Percentiles rank a stretch among this genome's conserved stretches.
phyloP scores from a whole-genome alignment of 1,284 basidiomycete species.

The Naganishia albida region DNA sequence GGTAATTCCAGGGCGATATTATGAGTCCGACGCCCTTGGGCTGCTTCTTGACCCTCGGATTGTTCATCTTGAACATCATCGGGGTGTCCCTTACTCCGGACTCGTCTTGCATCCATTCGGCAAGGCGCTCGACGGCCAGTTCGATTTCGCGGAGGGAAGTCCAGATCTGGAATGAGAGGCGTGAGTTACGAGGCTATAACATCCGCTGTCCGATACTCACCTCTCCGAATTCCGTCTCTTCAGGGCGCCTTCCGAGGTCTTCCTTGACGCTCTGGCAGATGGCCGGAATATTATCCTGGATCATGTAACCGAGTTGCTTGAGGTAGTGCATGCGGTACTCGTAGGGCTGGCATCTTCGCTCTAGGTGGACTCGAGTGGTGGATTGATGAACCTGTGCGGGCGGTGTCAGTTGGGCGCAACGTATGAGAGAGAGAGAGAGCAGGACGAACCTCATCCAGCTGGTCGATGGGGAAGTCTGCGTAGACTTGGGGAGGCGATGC shows the following conservation, averaged over 20 bases:
- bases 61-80: constrained; percentile 45
- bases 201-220: neutral
- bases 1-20: constrained; percentile 59
- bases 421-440: neutral
- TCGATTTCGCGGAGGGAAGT: constrained; percentile 64
- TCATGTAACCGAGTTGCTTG: constrained; percentile 63
- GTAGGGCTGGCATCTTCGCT: constrained; percentile 40
- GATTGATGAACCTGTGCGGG: constrained; percentile 15
- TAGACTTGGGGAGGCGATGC: constrained; percentile 10
- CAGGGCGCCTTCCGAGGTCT: constrained; percentile 62
- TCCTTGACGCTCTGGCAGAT: constrained; percentile 59
- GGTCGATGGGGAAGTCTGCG: constrained; percentile 17
- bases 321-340: constrained; percentile 65
- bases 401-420: neutral
- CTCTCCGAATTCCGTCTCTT: constrained; percentile 55
- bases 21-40: constrained; percentile 73
- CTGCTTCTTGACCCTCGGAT: constrained; percentile 69
- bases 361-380: constrained; percentile 9
- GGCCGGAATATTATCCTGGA: constrained; percentile 62
- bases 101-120: constrained; percentile 74
- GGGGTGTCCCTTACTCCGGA: constrained; percentile 59
- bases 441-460: constrained; percentile 18
- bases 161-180: constrained; percentile 42
- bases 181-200: neutral
- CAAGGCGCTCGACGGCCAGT: constrained; percentile 66